These are phyloP conservation scores for Yamadazyma ubonensis DNA, from an alignment of 805 yeast genomes.

Conservation along the genomic window DNA sequence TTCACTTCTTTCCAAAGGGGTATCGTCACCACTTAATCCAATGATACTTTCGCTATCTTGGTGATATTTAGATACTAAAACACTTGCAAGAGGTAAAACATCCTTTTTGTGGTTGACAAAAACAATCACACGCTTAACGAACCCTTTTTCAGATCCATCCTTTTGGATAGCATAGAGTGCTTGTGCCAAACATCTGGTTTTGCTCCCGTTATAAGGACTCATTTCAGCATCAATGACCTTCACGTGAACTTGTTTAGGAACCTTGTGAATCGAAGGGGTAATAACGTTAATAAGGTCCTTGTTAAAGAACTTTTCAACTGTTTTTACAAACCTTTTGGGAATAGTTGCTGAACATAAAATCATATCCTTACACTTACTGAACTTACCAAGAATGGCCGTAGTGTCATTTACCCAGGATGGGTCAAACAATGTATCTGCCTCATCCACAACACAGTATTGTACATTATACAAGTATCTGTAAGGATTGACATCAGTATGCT, in stretches of 20 bases:
- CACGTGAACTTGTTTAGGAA: conserved; percentile 75
- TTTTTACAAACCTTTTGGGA: conserved; percentile 69
- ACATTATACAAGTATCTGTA: conserved; percentile 45
- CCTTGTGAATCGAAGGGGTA: conserved; percentile 78
- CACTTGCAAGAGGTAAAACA: conserved; percentile 56
- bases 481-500: conserved; percentile 32
- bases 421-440: conserved; percentile 91
- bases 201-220: conserved; percentile 82
- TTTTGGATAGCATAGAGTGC: conserved; percentile 79
- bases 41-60: conserved; percentile 47
- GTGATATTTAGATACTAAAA: conserved; percentile 43
- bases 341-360: conserved; percentile 89
- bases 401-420: conserved; percentile 72
- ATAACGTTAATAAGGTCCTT: conserved; percentile 55
- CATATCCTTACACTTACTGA: conserved; percentile 54
- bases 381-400: conserved; percentile 51
- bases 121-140: conserved; percentile 75
- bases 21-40: conserved; percentile 66
- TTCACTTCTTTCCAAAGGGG: conserved; percentile 55
- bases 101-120: conserved; percentile 77
- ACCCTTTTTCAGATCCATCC: conserved; percentile 77
- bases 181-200: conserved; percentile 82
- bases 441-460: conserved; percentile 74
- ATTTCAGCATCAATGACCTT: conserved; percentile 72
- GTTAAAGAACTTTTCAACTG: conserved; percentile 62